A percentile compares a stretch with the other conserved stretches of the same genome.
Conservation (phyloP, 2,329 filamentous ascomycete genomes). For the Colletotrichum filicis region DNA sequence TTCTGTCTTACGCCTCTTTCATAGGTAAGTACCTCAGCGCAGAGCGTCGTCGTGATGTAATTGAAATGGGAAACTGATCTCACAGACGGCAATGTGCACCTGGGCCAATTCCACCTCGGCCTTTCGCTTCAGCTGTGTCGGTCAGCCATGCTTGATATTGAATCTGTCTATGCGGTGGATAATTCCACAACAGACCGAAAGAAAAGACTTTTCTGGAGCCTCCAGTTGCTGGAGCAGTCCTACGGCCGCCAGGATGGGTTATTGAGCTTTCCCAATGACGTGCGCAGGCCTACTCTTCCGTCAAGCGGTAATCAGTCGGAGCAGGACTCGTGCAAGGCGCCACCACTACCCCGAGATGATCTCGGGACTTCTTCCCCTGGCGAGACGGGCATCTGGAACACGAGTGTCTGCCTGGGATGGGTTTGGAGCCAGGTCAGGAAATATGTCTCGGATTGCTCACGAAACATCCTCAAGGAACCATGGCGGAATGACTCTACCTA, state of each 20-base stretch:
- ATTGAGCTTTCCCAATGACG: slow-evolving; percentile 53
- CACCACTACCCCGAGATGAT: slow-evolving; percentile 55
- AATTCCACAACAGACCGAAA: slow-evolving; percentile 54
- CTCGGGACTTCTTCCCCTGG: slow-evolving; percentile 51
- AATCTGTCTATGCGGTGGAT: slow-evolving; percentile 49
- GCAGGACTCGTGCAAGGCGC: slow-evolving; percentile 44
- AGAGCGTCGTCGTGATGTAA: background rate
- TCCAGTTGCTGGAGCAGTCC: slow-evolving; percentile 60
- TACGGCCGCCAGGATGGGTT: slow-evolving; percentile 60
- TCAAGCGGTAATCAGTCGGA: slow-evolving; percentile 39
- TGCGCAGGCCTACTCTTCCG: slow-evolving; percentile 50
- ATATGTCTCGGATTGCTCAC: slow-evolving; percentile 60
- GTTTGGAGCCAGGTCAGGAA: slow-evolving; percentile 59
- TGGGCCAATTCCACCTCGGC: slow-evolving; percentile 62
- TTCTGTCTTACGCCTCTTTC: slow-evolving; percentile 61
- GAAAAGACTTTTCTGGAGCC: slow-evolving; percentile 62
- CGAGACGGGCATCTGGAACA: slow-evolving; percentile 62
- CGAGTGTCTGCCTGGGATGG: slow-evolving; percentile 60
- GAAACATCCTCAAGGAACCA: slow-evolving; percentile 58
- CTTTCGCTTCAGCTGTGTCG: slow-evolving; percentile 62
- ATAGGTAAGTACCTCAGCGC: slow-evolving; percentile 49
- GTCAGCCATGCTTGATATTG: slow-evolving; percentile 59
- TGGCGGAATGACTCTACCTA: slow-evolving; percentile 65
- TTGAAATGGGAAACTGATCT: slow-evolving; percentile 21
- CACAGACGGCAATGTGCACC: slow-evolving; percentile 58